Percentiles rank a stretch among this genome's conserved stretches.
These are phyloP conservation scores for Trametes cingulata DNA, from an alignment of 768 basidiomycete genomes.

Conservation along the genomic window DNA sequence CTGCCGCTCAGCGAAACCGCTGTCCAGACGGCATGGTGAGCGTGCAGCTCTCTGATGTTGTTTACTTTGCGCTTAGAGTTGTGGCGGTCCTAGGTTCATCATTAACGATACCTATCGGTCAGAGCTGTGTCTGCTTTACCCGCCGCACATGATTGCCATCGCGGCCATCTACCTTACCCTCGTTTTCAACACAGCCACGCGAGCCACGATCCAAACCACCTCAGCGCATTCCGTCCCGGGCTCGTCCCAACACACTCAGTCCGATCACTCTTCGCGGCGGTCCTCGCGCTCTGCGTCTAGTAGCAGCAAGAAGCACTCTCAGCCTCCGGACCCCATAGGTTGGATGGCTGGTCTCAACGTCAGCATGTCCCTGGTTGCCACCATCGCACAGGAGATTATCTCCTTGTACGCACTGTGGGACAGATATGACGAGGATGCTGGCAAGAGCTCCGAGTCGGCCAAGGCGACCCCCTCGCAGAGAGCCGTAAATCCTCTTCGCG, in stretches of 20 bases:
- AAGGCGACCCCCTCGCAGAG: conserved; percentile 11
- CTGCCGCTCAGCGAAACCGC: conserved; percentile 75
- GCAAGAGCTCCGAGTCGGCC: conserved; percentile 27
- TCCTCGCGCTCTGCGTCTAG: conserved; percentile 50
- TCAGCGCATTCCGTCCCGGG: conserved; percentile 11
- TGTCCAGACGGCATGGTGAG: conserved; percentile 90
- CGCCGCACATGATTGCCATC: conserved; percentile 92
- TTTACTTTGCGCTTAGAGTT: background rate
- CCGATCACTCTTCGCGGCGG: conserved; percentile 43
- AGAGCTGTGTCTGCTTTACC: conserved; percentile 90
- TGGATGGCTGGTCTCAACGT: conserved; percentile 89
- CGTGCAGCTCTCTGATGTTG: background rate
- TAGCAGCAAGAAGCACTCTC: conserved; percentile 37
- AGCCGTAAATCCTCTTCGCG: background rate
- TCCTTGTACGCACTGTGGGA: conserved; percentile 90
- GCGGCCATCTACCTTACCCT: conserved; percentile 89
- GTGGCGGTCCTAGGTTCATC: conserved; percentile 73
- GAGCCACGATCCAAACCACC: conserved; percentile 42
- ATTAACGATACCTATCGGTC: conserved; percentile 97
- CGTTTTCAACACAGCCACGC: conserved; percentile 64
- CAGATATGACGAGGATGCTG: conserved; percentile 66
- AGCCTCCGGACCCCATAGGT: conserved; percentile 63
- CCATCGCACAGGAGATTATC: conserved; percentile 89
- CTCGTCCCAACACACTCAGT: conserved; percentile 8
- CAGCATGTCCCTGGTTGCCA: conserved; percentile 76